phyloP scores from a whole-genome alignment of 495 filamentous ascomycete species.

The Penicillium soppii region DNA sequence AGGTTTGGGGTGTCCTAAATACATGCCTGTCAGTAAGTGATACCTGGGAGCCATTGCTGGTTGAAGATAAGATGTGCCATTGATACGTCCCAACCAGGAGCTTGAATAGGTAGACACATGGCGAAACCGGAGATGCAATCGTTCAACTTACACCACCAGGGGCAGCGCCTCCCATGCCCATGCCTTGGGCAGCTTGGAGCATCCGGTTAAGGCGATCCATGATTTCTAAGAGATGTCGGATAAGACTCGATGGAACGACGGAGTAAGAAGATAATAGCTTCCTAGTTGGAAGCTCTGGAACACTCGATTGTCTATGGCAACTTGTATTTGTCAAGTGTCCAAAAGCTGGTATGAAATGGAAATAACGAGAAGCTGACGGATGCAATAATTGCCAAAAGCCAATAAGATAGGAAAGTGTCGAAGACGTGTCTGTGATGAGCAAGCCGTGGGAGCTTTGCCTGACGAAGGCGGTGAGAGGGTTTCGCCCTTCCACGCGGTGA shows the following conservation, averaged over 20 bases:
- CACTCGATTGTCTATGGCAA: slow-evolving; percentile 5
- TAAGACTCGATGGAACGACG: slow-evolving; percentile 16
- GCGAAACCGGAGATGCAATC: slow-evolving; percentile 4
- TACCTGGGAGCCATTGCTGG: neutral
- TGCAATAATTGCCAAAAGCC: neutral
- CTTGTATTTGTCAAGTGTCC: neutral
- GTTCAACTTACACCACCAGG: slow-evolving; percentile 71
- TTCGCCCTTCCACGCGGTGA: slow-evolving; percentile 23
- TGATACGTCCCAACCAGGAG: slow-evolving; percentile 1
- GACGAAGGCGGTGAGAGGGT: slow-evolving; percentile 30
- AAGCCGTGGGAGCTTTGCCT: slow-evolving; percentile 24
- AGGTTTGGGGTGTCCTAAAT: slow-evolving; percentile 77
- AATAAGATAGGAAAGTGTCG: slow-evolving; percentile 5
- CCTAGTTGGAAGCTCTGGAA: slow-evolving; percentile 39
- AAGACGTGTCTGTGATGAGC: slow-evolving; percentile 11
- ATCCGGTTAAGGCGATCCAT: slow-evolving; percentile 90
- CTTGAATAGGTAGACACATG: slow-evolving; percentile 3
- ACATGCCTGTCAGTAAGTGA: slow-evolving; percentile 11
- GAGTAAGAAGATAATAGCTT: slow-evolving; percentile 30
- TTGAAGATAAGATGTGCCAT: neutral
- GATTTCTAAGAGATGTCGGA: slow-evolving; percentile 20
- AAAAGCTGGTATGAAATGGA: neutral
- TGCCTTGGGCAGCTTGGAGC: slow-evolving; percentile 74
- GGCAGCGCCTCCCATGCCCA: slow-evolving; percentile 67
- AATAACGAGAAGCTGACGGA: neutral